Evolutionary conservation across 345 rosid genomes (phyloP), one percentile per base, ranked within the genome.

Genomic region (Sonneratia caseolaris): DNA sequence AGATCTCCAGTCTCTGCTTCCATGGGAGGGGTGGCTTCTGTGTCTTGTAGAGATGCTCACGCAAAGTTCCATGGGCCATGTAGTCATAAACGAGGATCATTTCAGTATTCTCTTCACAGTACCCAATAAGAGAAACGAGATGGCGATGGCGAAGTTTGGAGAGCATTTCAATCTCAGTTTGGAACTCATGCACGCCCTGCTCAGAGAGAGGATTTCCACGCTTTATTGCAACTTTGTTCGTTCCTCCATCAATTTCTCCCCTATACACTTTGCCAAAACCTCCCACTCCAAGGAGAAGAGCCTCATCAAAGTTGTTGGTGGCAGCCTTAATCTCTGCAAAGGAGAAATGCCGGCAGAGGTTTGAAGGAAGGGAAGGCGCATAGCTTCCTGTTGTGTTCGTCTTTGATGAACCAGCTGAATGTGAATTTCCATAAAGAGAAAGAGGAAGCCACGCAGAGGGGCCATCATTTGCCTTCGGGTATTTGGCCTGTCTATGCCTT

Each of bases 371-470:
- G 32, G 99, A 90, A 7, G 99, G 92, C 7, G 94, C 90, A 74
- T 90, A 89, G 73, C 99, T 95, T 69, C 99, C 97, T 1, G 98
- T 94, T 13, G 98, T 90, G 77, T 82, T 92, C 3, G 97, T 94
- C 91, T 94, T 94, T n/a, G 84, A 93, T 0, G 98, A 94, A 70
- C 93, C 93, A 13, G 96, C 89, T 27, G 99, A 90, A 74, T 89
- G 99, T 24, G 99, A 95, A 78, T 95, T 92, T 68, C 99, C 97
- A 72, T 94, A 94, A 7, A 88, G 86, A 19, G 98, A 92, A 22
- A 94, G 87, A 19, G 98, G 98, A 77, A 94, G 98, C 98, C 98
- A 94, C 37, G 96, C 97, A 3, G 96, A 92, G 69, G 96, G 97
- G 18, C 93, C 98, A 76, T 95, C 97, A 68, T 96, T 87, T 24